Evolutionary conservation across 805 yeast species (phyloP).

Genomic region (Kodamaea laetipori): DNA sequence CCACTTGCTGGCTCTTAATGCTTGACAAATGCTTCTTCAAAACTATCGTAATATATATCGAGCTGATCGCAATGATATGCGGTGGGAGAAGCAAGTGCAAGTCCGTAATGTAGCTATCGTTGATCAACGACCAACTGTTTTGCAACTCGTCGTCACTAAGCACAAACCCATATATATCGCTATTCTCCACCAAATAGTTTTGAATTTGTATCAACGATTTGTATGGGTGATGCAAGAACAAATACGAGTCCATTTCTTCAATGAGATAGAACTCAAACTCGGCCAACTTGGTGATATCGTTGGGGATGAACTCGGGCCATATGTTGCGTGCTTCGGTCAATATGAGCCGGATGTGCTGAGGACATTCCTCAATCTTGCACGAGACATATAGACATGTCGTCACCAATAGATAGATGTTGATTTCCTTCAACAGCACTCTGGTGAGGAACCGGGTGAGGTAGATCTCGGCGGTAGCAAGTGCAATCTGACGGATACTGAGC

Average conservation of each 20-base stretch:
- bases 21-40: constrained; percentile 43
- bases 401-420: constrained; percentile 76
- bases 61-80: constrained; percentile 78
- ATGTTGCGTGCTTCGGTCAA: constrained; percentile 81
- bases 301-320: constrained; percentile 95
- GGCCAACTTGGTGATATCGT: constrained; percentile 86
- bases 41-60: constrained; percentile 77
- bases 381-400: constrained; percentile 88
- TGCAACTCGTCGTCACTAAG: constrained; percentile 72
- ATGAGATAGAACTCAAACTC: constrained; percentile 93
- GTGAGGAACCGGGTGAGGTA: constrained; percentile 78
- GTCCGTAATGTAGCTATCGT: constrained; percentile 89
- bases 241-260: constrained; percentile 77
- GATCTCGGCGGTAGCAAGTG: constrained; percentile 85
- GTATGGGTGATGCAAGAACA: constrained; percentile 79
- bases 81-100: constrained; percentile 83
- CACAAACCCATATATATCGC: constrained; percentile 28
- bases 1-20: constrained; percentile 18
- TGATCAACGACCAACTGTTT: constrained; percentile 84
- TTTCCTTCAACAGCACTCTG: constrained; percentile 71
- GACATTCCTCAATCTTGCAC: constrained; percentile 93
- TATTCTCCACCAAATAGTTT: constrained; percentile 41
- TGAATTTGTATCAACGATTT: constrained; percentile 57
- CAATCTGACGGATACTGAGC: constrained; percentile 76
- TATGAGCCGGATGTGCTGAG: constrained; percentile 86